A percentile compares a stretch with the other conserved stretches of the same genome.
These are phyloP conservation scores for Monosporascus sp. DNA, from an alignment of 2,329 filamentous ascomycete species.

Conservation along the genomic window DNA sequence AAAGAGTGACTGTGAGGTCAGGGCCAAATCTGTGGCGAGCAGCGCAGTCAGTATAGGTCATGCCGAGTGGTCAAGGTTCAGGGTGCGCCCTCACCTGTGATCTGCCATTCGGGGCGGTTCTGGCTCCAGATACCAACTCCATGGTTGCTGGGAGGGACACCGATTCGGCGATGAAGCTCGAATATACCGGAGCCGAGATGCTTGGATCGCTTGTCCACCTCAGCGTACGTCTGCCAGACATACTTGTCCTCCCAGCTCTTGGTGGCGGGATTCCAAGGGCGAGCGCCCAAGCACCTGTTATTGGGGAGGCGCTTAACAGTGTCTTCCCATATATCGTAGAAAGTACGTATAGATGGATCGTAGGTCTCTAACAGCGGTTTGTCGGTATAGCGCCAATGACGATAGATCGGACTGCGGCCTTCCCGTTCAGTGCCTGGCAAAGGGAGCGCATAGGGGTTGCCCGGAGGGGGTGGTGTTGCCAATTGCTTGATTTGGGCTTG, in stretches of 20 bases:
- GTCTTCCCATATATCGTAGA: slow-evolving; percentile 76
- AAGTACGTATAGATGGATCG: slow-evolving; percentile 65
- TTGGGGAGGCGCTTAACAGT: slow-evolving; percentile 58
- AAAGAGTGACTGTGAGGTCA: slow-evolving; percentile 81
- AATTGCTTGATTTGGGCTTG: slow-evolving; percentile 48
- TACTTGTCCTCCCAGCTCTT: slow-evolving; percentile 71
- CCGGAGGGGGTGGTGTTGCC: slow-evolving; percentile 60
- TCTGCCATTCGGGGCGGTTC: slow-evolving; percentile 85
- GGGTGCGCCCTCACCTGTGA: slow-evolving; percentile 51
- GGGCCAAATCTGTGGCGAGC: slow-evolving; percentile 63
- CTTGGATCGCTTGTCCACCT: slow-evolving; percentile 72
- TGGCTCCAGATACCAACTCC: slow-evolving; percentile 82
- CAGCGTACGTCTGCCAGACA: slow-evolving; percentile 76
- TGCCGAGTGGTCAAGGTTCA: neutral
- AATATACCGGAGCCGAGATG: slow-evolving; percentile 83
- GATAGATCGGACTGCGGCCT: slow-evolving; percentile 71
- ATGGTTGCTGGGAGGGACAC: slow-evolving; percentile 61
- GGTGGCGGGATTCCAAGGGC: slow-evolving; percentile 70
- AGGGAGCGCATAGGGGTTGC: slow-evolving; percentile 71
- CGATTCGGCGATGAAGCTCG: slow-evolving; percentile 70
- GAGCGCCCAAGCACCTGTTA: slow-evolving; percentile 70
- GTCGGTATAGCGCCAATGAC: slow-evolving; percentile 74
- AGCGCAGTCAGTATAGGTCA: slow-evolving; percentile 3
- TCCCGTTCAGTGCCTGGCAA: slow-evolving; percentile 70
- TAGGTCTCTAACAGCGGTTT: slow-evolving; percentile 64